Percentiles rank a stretch among this genome's conserved stretches.
phyloP scores from a whole-genome alignment of 2,329 filamentous ascomycete species.

The Aureobasidium sp. region DNA sequence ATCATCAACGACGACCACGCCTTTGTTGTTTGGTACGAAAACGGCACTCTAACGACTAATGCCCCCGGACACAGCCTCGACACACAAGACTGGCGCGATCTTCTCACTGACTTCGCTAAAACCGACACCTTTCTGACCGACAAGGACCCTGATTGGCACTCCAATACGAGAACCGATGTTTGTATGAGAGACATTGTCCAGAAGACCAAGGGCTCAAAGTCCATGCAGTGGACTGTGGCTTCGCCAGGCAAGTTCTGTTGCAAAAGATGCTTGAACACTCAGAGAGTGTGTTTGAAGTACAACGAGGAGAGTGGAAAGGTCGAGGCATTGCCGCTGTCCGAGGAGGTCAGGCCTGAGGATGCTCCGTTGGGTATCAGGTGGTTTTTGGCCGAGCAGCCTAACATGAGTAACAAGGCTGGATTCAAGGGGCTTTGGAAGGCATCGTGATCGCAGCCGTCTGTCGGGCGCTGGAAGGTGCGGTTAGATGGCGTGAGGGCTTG shows the following conservation, averaged over 20 bases:
- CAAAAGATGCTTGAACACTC: background rate
- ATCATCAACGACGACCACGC: background rate
- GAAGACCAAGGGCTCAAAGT: background rate
- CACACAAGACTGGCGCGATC: background rate
- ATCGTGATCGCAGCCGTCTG: background rate
- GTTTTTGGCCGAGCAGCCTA: background rate
- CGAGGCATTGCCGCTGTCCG: background rate
- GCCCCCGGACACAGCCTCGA: background rate
- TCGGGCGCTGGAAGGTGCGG: background rate
- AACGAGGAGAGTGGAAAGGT: background rate
- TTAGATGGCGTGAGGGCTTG: background rate
- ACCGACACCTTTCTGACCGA: background rate
- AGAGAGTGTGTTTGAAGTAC: background rate
- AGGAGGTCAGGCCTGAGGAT: background rate
- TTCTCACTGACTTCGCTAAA: background rate
- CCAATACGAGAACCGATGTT: background rate
- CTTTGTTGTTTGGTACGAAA: background rate
- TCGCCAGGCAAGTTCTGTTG: background rate
- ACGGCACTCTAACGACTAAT: background rate
- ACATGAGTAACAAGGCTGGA: background rate
- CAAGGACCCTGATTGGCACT: background rate
- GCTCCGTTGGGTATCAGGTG: background rate
- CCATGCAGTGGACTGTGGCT: background rate
- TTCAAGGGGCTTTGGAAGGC: background rate
- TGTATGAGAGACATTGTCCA: background rate